Evolutionary conservation across 2,329 filamentous ascomycete species (phyloP), one percentile per base, ranked within the genome.

Genomic region (Lasiodiplodia sp.): DNA sequence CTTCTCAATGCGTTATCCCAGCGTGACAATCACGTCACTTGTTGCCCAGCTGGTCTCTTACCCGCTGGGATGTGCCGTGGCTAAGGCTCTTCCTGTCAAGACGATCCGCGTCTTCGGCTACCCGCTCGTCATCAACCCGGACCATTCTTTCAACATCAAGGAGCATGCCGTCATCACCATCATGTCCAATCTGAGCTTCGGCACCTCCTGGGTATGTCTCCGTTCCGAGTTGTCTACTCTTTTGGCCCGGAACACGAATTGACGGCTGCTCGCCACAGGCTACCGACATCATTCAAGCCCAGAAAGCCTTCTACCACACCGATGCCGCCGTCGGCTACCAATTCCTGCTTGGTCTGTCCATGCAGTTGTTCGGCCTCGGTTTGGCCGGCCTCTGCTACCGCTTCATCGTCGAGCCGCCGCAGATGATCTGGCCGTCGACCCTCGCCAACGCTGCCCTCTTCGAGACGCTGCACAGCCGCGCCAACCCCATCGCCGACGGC

Each of bases 261-360:
- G 57, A 60, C 51, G 34, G 14, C 14, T 14, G 21, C 18, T 57
- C 25, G 0, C 21, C 1, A 16, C 21, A 68, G 66, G 66, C 66
- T 5, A 68, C 66, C 23, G 66, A 68, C 49, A 68, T 79, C 88
- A 68, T 68, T 14, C 66, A 68, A 37, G 56, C 66, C 2, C 66
- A 68, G 25, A 68, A 63, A n/a, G 84, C 90, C 18, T 93, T 92
- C 73, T 93, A 93, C 76, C 88, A 90, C 75, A 86, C 92, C 73
- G 82, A 89, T 66, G 91, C 91, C 73, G 89, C 90, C 23, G 83
- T 91, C 71, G 71, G 82, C 1, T 93, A 91, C 74, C 88, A 92
- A 76, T 78, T 92, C 37, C 69, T 92, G 18, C 82, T 92, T 69
- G 88, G 87, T 25, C 83, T 93, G 18, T 91, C 88, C 8, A 91